Evolutionary conservation across 2,329 filamentous ascomycete genomes (phyloP).

Genomic region (Pseudofabraea citricarpa): DNA sequence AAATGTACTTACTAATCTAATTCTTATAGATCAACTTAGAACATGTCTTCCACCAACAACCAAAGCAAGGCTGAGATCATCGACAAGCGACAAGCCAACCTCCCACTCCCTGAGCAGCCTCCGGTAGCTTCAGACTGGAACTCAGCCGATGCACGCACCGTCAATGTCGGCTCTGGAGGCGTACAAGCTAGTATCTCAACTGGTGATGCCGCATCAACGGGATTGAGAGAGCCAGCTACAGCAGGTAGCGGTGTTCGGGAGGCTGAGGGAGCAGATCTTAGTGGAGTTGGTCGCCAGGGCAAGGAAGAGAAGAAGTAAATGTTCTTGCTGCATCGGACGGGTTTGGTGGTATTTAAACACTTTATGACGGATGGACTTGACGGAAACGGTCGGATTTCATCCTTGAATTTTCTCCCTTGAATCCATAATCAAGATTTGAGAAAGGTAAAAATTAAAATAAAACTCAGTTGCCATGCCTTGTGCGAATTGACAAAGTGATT

Average conservation of each 20-base stretch:
- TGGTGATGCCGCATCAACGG: slow-evolving; percentile 41
- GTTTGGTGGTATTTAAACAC: too few species aligned
- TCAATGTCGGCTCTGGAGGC: slow-evolving; percentile 57
- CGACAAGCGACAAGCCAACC: slow-evolving; percentile 63
- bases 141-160: slow-evolving; percentile 61
- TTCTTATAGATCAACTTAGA: too few species aligned
- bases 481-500: too few species aligned
- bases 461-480: too few species aligned
- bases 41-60: slow-evolving; percentile 29
- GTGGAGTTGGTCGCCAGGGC: slow-evolving; percentile 58
- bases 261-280: slow-evolving; percentile 47
- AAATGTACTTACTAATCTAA: too few species aligned
- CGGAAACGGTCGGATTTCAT: too few species aligned
- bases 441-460: too few species aligned
- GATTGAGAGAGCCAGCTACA: slow-evolving; percentile 55
- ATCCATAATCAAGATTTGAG: too few species aligned
- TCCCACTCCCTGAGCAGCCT: slow-evolving; percentile 75
- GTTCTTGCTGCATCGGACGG: too few species aligned
- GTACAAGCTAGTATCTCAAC: slow-evolving; percentile 48
- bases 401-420: too few species aligned
- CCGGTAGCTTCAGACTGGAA: slow-evolving; percentile 75
- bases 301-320: too few species aligned
- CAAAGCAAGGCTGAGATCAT: slow-evolving; percentile 58
- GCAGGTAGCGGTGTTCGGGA: slow-evolving; percentile 46
- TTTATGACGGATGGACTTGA: too few species aligned